These are phyloP conservation scores for Calcarisporium arbuscula DNA, from an alignment of 2,329 filamentous ascomycete species.

Conservation along the genomic window DNA sequence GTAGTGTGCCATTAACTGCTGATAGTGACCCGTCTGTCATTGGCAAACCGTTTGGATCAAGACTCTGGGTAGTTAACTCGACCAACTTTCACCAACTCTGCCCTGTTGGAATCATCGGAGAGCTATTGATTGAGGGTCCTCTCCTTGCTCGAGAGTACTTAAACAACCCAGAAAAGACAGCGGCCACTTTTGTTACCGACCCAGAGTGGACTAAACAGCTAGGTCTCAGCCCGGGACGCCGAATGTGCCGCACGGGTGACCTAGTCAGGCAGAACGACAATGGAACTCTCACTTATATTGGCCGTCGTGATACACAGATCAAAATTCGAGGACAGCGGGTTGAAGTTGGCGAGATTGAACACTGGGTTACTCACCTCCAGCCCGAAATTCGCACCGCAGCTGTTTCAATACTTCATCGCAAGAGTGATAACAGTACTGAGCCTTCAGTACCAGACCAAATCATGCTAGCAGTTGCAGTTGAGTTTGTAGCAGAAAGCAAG, in stretches of 20 bases:
- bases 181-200: slow-evolving; percentile 24
- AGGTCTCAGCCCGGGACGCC: slow-evolving; percentile 1
- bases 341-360: slow-evolving; percentile 41
- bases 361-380: slow-evolving; percentile 1
- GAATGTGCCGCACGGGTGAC: slow-evolving; percentile 40
- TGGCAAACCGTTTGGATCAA: background rate
- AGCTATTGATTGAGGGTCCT: slow-evolving; percentile 32
- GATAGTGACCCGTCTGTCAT: background rate
- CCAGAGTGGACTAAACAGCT: slow-evolving; percentile 10
- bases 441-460: too few relatives aligned
- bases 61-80: slow-evolving; percentile 1
- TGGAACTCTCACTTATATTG: slow-evolving; percentile 39
- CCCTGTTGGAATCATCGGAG: slow-evolving; percentile 19
- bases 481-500: too few relatives aligned
- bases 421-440: too few relatives aligned
- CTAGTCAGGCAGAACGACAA: slow-evolving; percentile 30
- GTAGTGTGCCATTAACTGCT: background rate
- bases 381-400: slow-evolving; percentile 4
- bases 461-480: too few relatives aligned
- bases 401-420: too few relatives aligned
- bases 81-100: slow-evolving; percentile 12
- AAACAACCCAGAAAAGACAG: slow-evolving; percentile 25
- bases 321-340: slow-evolving; percentile 57
- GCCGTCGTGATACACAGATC: slow-evolving; percentile 54
- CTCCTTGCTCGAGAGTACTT: slow-evolving; percentile 43